phyloP scores from a whole-genome alignment of 2,329 filamentous ascomycete genomes.

The Sporothrix mexicana region DNA sequence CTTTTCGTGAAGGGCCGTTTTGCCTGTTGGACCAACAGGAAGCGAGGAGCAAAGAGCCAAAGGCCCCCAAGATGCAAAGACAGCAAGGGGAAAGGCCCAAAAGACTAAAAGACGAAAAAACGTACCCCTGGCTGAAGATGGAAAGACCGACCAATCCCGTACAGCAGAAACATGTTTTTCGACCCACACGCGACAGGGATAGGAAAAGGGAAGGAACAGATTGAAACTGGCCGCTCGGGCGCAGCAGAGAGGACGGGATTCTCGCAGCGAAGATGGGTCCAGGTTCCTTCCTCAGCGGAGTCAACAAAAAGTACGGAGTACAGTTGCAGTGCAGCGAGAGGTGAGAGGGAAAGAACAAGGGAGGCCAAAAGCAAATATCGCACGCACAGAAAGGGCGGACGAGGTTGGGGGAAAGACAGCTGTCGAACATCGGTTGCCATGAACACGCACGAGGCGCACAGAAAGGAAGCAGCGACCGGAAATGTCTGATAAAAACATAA shows the following conservation, averaged over 20 bases:
- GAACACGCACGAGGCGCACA: conserved; percentile 20
- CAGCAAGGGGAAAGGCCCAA: neutral
- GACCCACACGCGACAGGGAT: conserved; percentile 14
- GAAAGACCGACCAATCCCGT: conserved; percentile 15
- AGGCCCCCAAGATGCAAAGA: neutral
- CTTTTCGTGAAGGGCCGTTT: neutral
- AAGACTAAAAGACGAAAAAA: conserved; percentile 9
- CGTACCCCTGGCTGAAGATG: conserved; percentile 27
- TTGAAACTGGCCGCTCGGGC: conserved; percentile 29
- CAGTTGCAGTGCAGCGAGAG: neutral
- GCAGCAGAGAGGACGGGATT: conserved; percentile 26
- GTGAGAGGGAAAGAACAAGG: neutral
- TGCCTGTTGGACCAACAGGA: conserved; percentile 20
- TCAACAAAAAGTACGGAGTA: too few species aligned
- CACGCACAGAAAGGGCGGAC: conserved; percentile 13
- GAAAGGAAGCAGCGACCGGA: conserved; percentile 8
- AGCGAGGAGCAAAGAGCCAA: conserved; percentile 6
- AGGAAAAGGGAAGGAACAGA: conserved; percentile 17
- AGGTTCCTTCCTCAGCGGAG: conserved; percentile 21
- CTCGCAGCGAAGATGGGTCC: conserved; percentile 3
- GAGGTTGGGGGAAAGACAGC: conserved; percentile 20
- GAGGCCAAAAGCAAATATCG: neutral
- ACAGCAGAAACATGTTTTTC: neutral
- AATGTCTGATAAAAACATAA: neutral
- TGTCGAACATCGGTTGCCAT: conserved; percentile 20